These are phyloP conservation scores for Mimosa pudica DNA, from an alignment of 306 rosid genomes.

Conservation along the genomic window DNA sequence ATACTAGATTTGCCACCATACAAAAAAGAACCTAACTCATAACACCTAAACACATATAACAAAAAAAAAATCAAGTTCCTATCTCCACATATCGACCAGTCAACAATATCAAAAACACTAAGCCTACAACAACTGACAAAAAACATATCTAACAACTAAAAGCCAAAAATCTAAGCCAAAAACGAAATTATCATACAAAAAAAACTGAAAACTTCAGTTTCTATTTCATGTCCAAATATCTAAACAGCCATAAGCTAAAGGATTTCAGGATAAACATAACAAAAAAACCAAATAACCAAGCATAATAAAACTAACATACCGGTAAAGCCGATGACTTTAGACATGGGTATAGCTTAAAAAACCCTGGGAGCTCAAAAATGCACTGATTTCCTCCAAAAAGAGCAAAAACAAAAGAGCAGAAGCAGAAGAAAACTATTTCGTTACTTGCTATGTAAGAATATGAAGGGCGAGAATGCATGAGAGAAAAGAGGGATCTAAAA, in stretches of 20 bases:
- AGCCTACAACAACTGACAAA: background rate
- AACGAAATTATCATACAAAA: background rate
- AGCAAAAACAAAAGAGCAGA: conserved; percentile 58
- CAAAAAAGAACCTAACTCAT: background rate
- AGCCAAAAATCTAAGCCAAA: background rate
- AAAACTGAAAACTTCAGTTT: background rate
- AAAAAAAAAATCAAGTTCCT: too few relatives aligned
- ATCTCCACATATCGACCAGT: background rate
- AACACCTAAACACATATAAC: background rate
- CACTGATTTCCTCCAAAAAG: conserved; percentile 50
- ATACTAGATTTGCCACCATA: conserved; percentile 4
- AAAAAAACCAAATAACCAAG: conserved; percentile 13
- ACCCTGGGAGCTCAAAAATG: conserved; percentile 50
- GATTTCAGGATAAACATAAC: background rate
- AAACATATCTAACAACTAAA: background rate
- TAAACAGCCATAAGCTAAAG: conserved; percentile 25
- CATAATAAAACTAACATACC: conserved; percentile 42
- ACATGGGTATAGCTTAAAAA: conserved; percentile 68
- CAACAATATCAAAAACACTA: background rate
- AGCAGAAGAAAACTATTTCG: conserved; percentile 29
- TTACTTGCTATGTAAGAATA: conserved; percentile 11
- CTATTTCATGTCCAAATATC: conserved; percentile 18
- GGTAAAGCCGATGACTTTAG: conserved; percentile 71
- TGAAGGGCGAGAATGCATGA: conserved; percentile 57
- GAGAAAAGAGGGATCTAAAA: conserved; percentile 33